Percentiles rank a stretch among this genome's conserved stretches.
Evolutionary conservation across 768 basidiomycete genomes (phyloP).

Genomic region (Pisolithus microcarpus): DNA sequence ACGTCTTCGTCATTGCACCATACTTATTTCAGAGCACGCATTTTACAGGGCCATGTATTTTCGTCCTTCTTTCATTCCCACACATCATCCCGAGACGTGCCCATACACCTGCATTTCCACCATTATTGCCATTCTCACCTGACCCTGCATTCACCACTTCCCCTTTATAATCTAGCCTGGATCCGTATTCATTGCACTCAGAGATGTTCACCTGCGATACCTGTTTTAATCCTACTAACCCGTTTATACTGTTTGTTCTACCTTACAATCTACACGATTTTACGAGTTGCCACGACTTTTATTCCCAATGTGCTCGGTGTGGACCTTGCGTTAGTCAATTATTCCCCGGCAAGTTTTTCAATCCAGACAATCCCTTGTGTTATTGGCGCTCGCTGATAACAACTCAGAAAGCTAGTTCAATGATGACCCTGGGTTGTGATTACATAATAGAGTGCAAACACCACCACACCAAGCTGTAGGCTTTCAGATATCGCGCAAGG

Average conservation of each 20-base stretch:
- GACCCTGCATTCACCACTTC: not conserved
- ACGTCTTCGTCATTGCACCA: slow-evolving; percentile 13
- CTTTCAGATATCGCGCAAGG: too few relatives aligned
- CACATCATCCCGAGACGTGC: not conserved
- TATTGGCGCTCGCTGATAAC: too few relatives aligned
- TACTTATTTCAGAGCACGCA: slow-evolving; percentile 28
- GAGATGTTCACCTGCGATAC: slow-evolving; percentile 5
- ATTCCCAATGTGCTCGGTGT: not conserved
- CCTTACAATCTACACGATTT: not conserved
- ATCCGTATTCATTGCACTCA: not conserved
- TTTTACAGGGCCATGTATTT: slow-evolving; percentile 5
- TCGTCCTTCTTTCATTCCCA: slow-evolving; percentile 1
- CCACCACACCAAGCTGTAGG: too few relatives aligned
- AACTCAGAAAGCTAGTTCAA: too few relatives aligned
- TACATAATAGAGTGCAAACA: too few relatives aligned
- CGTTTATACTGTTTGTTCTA: slow-evolving; percentile 6
- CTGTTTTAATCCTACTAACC: slow-evolving; percentile 8
- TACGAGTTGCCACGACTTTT: not conserved
- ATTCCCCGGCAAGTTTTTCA: too few relatives aligned
- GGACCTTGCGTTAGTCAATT: too few relatives aligned
- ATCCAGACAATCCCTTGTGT: too few relatives aligned
- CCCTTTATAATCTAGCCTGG: not conserved
- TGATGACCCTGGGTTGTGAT: too few relatives aligned
- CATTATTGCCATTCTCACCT: not conserved
- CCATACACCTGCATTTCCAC: not conserved